Evolutionary conservation across 2,329 filamentous ascomycete species (phyloP), one percentile per base, ranked within the genome.

Genomic region (Alternaria triticina): DNA sequence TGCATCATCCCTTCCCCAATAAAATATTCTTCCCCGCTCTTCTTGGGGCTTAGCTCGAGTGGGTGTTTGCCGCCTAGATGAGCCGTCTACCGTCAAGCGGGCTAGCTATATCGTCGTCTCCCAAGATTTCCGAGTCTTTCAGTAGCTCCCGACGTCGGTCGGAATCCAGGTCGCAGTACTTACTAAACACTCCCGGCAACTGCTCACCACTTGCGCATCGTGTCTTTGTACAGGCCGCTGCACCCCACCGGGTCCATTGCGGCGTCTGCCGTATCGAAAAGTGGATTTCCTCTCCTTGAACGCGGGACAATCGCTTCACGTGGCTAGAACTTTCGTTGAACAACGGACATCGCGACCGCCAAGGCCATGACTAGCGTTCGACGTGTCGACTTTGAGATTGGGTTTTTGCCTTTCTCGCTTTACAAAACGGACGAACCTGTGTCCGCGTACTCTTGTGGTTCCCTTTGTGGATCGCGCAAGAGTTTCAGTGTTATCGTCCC

Each of bases 331-430:
- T 22, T 20, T 44, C 17, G 17, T 20, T 27, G 45, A 23, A 13
- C 5, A 47, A 23, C 40, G 36, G 49, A 46, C n/a, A 51, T 52
- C 49, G 7, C 36, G 27, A 33, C 40, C 5, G 40, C 27, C 15
- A 50, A 28, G 25, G 25, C 46, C n/a, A n/a, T 57, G 56, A 59
- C 56, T 54, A 61, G 61, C 52, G 52, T 50, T 54, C n/a, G 22
- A 57, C 23, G 61, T 54, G 40, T 33, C 57, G 58, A 2, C 17
- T 30, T 57, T 8, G 5, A 55, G 58, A 36, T 15, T 57, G 58
- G 54, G 12, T n/a, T n/a, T n/a, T 12, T 13, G 11, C 6, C 36
- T 13, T 22, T 15, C 51, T 20, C 25, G 22, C 12, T 36, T 20
- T 27, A 25, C 46, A 46, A 43, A 52, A 36, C 45, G 59, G 36